These are phyloP conservation scores for Stemphylium vesicarium DNA, from an alignment of 2,329 filamentous ascomycete species.

Conservation along the genomic window DNA sequence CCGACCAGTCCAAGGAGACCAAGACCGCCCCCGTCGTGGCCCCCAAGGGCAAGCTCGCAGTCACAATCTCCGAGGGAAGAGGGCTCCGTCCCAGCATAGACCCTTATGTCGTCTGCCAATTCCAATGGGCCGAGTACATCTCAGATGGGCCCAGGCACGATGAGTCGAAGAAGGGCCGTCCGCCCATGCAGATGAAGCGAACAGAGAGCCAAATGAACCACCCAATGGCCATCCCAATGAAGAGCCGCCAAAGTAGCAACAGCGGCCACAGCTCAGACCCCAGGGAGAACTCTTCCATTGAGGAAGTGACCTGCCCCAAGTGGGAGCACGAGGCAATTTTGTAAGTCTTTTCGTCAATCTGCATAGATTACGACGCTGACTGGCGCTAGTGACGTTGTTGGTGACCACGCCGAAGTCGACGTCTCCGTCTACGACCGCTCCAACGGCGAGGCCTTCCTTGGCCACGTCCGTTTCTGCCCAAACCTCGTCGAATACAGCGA, in stretches of 20 bases:
- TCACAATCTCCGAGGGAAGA: conserved; percentile 86
- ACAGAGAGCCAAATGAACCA: conserved; percentile 82
- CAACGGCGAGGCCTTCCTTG: conserved; percentile 87
- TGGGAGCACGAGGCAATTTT: conserved; percentile 97
- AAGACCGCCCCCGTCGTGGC: conserved; percentile 67
- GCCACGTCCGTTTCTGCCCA: conserved; percentile 84
- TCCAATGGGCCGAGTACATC: conserved; percentile 95
- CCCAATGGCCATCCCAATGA: conserved; percentile 95
- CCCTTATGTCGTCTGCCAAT: conserved; percentile 95
- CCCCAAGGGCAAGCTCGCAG: conserved; percentile 84
- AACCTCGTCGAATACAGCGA: conserved; percentile 71
- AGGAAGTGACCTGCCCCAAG: conserved; percentile 79
- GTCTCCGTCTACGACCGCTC: conserved; percentile 91
- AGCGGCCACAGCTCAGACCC: conserved; percentile 74
- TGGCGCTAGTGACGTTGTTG: conserved; percentile 80
- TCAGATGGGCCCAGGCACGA: conserved; percentile 79
- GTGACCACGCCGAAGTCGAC: conserved; percentile 86
- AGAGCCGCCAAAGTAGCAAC: conserved; percentile 94
- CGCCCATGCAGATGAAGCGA: conserved; percentile 61
- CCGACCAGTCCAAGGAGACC: conserved; percentile 48
- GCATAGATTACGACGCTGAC: conserved; percentile 26
- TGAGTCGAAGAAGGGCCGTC: conserved; percentile 53
- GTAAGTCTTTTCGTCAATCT: conserved; percentile 63
- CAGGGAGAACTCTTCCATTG: conserved; percentile 61
- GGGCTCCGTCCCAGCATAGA: conserved; percentile 82